These are phyloP conservation scores for Rhizopus sp. DNA, from an alignment of 371 early-diverging fungal genomes.

Conservation along the genomic window DNA sequence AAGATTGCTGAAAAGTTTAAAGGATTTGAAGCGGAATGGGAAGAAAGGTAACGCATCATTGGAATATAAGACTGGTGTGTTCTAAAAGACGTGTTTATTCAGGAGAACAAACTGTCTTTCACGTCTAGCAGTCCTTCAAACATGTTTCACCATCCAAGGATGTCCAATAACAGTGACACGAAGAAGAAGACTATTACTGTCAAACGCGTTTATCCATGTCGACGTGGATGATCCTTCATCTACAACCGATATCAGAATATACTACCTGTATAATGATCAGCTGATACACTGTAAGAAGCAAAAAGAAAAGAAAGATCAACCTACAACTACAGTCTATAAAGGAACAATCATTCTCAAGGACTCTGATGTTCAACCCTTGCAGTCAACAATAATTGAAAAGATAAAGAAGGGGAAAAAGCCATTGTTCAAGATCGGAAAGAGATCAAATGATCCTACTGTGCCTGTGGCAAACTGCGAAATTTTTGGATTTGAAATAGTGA, in stretches of 20 bases:
- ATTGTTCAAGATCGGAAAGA: conserved; percentile 6
- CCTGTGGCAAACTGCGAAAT: conserved; percentile 7
- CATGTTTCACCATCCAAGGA: conserved; percentile 14
- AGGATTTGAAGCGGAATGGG: conserved; percentile 9
- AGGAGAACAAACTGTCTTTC: conserved; percentile 12
- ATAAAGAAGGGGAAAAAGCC: conserved; percentile 19
- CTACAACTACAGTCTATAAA: conserved; percentile 11
- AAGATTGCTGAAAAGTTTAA: conserved; percentile 8
- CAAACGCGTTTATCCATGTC: conserved; percentile 24
- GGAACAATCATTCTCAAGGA: conserved; percentile 12
- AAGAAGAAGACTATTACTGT: conserved; percentile 24
- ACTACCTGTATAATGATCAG: conserved; percentile 31
- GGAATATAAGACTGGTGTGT: background rate
- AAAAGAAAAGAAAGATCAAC: conserved; percentile 15
- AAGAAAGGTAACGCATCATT: conserved; percentile 12
- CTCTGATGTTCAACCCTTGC: conserved; percentile 15
- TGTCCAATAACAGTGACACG: conserved; percentile 27
- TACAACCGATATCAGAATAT: conserved; percentile 25
- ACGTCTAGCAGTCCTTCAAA: conserved; percentile 21
- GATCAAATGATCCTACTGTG: background rate
- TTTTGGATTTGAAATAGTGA: conserved; percentile 29
- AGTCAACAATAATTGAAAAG: conserved; percentile 16
- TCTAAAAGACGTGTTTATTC: conserved; percentile 9
- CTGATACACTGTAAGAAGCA: conserved; percentile 23
- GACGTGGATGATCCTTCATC: conserved; percentile 24